phyloP scores from a whole-genome alignment of 2,329 filamentous ascomycete genomes.

The Monosporascus sp. region DNA sequence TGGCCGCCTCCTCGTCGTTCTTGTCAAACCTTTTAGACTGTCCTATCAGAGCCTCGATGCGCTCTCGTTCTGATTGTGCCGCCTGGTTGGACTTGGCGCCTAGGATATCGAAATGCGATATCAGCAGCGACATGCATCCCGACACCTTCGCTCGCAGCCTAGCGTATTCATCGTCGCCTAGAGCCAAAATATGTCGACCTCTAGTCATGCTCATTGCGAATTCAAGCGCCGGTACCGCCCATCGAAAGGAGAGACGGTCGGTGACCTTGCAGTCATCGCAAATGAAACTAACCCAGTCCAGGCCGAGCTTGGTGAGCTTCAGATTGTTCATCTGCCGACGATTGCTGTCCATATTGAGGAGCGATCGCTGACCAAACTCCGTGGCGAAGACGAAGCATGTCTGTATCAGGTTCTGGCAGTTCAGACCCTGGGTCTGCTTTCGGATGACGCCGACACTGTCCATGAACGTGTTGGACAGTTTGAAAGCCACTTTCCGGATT shows the following conservation, averaged over 20 bases:
- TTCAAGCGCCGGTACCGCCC: constrained; percentile 91
- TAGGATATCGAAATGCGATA: constrained; percentile 99
- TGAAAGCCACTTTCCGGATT: constrained; percentile 93
- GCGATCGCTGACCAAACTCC: constrained; percentile 91
- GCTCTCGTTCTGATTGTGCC: constrained; percentile 87
- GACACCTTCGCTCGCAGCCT: constrained; percentile 82
- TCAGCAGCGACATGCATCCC: constrained; percentile 93
- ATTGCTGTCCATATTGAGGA: constrained; percentile 94
- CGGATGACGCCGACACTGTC: constrained; percentile 93
- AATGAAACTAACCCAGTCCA: constrained; percentile 98
- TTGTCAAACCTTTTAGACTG: constrained; percentile 75
- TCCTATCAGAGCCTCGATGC: constrained; percentile 72
- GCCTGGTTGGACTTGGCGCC: constrained; percentile 89
- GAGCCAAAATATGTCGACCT: constrained; percentile 84
- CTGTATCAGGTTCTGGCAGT: constrained; percentile 93
- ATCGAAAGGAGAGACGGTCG: constrained; percentile 93
- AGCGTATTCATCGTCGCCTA: constrained; percentile 83
- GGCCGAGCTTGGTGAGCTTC: constrained; percentile 83
- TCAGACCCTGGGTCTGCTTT: constrained; percentile 73
- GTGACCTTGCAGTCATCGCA: constrained; percentile 94
- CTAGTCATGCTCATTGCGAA: constrained; percentile 97
- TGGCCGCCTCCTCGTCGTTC: constrained; percentile 81
- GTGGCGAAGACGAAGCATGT: constrained; percentile 99
- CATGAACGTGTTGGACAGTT: constrained; percentile 97
- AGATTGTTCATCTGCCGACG: constrained; percentile 95